These are phyloP conservation scores for Afroboletus lepidellus DNA, from an alignment of 1,284 basidiomycete species.

Conservation along the genomic window DNA sequence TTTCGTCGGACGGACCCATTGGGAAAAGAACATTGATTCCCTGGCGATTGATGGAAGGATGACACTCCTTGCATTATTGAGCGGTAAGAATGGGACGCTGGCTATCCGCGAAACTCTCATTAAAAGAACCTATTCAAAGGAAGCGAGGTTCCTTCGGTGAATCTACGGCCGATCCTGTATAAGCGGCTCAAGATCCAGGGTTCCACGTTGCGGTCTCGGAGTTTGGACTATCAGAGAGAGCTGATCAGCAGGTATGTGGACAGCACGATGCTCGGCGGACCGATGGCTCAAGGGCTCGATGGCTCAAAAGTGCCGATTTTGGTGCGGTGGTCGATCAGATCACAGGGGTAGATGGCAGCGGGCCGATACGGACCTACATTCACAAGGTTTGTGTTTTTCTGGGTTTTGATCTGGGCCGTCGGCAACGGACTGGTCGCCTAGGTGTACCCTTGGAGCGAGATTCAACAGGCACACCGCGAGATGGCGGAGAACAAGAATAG, in stretches of 20 bases:
- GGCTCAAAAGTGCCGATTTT: conserved; percentile 43
- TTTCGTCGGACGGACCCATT: conserved; percentile 85
- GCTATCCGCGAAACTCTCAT: conserved; percentile 23
- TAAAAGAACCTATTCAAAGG: conserved; percentile 47
- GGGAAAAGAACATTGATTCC: conserved; percentile 76
- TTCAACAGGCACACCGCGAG: conserved; percentile 81
- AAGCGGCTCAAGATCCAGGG: conserved; percentile 92
- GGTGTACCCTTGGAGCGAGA: conserved; percentile 83
- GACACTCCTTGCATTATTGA: conserved; percentile 66
- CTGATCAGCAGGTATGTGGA: conserved; percentile 56
- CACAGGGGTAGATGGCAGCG: conserved; percentile 53
- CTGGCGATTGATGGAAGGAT: conserved; percentile 80
- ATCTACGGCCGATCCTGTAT: conserved; percentile 70
- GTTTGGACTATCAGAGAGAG: conserved; percentile 77
- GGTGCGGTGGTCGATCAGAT: conserved; percentile 56
- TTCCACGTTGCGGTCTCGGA: conserved; percentile 81
- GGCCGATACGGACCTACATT: conserved; percentile 70
- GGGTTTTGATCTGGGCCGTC: conserved; percentile 16
- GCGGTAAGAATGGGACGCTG: conserved; percentile 48
- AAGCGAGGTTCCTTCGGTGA: conserved; percentile 57
- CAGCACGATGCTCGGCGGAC: background rate
- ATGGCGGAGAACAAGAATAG: conserved; percentile 85
- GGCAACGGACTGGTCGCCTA: conserved; percentile 29
- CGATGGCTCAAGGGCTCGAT: background rate
- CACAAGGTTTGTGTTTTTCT: conserved; percentile 56